Percentiles rank a stretch among this genome's conserved stretches.
phyloP scores from a whole-genome alignment of 345 rosid species.

The Toxicodendron radicans region DNA sequence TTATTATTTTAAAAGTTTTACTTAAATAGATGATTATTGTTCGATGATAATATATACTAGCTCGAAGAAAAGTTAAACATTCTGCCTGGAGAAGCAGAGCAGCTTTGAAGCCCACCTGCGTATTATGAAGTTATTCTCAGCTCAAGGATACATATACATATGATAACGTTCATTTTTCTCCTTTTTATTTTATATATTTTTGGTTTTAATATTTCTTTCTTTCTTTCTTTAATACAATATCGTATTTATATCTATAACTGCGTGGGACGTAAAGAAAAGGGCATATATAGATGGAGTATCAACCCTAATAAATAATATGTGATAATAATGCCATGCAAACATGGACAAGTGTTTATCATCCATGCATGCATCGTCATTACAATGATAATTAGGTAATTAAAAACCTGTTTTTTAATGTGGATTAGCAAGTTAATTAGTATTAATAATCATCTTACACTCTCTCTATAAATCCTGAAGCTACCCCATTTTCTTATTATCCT shows the following conservation, averaged over 20 bases:
- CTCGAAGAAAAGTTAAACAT: background rate
- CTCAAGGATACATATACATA: background rate
- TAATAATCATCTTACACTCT: conserved; percentile 5
- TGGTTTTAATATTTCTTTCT: background rate
- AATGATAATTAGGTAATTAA: conserved; percentile 34
- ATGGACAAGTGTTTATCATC: conserved; percentile 14
- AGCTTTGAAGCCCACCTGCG: background rate
- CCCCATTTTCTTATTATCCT: conserved; percentile 14
- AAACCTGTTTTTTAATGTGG: conserved; percentile 4
- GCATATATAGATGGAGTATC: background rate
- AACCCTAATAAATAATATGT: conserved; percentile 13
- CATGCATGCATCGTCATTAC: conserved; percentile 34
- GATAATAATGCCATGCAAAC: conserved; percentile 19
- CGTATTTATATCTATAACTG: background rate
- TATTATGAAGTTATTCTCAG: background rate
- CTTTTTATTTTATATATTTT: background rate
- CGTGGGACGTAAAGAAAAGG: conserved; percentile 2
- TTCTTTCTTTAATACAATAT: too few relatives aligned
- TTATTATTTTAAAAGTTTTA: too few relatives aligned
- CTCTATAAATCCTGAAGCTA: conserved; percentile 43
- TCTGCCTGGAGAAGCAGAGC: background rate
- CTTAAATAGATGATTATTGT: background rate
- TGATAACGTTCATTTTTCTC: background rate
- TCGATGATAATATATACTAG: background rate
- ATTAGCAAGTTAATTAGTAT: conserved; percentile 2